These are phyloP conservation scores for Mantamonas sphyraenae DNA, from an alignment of 78 protist genomes.

Conservation along the genomic window DNA sequence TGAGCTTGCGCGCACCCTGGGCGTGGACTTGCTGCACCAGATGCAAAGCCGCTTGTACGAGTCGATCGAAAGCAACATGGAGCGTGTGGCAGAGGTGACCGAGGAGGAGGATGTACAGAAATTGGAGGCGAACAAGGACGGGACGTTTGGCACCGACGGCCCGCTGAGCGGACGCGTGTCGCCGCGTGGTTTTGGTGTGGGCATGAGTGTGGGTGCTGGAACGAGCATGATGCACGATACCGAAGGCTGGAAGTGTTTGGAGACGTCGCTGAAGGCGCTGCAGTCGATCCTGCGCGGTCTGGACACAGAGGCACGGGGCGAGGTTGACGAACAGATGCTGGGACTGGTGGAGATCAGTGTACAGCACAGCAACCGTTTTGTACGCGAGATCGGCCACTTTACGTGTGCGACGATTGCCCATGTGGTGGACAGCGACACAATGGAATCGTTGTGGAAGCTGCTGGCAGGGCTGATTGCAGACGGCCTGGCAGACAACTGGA, in stretches of 20 bases:
- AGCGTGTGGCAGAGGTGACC: too few species aligned
- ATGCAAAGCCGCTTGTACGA: not conserved
- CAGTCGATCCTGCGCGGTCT: not conserved
- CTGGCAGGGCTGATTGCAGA: not conserved
- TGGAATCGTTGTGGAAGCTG: not conserved
- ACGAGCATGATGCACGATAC: conserved; percentile 4
- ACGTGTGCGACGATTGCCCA: not conserved
- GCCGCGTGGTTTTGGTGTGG: not conserved
- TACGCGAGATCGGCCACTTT: conserved; percentile 21
- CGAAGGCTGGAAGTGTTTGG: conserved; percentile 26
- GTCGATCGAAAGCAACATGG: not conserved
- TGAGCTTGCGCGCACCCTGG: not conserved
- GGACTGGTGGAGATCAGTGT: not conserved
- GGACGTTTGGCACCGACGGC: not conserved
- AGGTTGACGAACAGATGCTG: not conserved
- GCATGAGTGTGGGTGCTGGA: not conserved
- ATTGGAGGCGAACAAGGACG: not conserved
- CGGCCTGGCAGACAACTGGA: conserved; percentile 44
- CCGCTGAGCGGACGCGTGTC: not conserved
- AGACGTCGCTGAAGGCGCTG: conserved; percentile 10
- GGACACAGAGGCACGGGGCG: not conserved
- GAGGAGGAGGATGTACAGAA: too few species aligned
- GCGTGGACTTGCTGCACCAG: not conserved
- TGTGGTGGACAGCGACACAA: too few species aligned
- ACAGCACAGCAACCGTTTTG: conserved; percentile 29